Evolutionary conservation across 331 rosid genomes (phyloP), one percentile per base, ranked within the genome.

Genomic region (Rosa hybrid): DNA sequence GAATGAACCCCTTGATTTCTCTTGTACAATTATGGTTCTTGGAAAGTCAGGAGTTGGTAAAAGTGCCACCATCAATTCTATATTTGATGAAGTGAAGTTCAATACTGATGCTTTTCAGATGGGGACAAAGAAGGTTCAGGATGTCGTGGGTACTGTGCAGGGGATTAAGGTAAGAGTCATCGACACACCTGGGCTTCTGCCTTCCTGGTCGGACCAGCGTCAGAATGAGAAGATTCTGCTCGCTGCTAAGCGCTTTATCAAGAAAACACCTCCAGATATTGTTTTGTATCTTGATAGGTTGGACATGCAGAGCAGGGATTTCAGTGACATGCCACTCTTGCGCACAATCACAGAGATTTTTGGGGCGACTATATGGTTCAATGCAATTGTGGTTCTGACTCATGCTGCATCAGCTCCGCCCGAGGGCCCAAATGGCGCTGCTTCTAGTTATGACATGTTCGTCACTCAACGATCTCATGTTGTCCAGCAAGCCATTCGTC

Each of bases 401-500:
- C 99, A 95, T 80, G 99, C 98, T 21, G 99, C 98, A 8, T 95
- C 98, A 71, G 98, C 99, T 78, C 99, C 99, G 18, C 99, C 99
- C 18, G 99, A 95, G 39, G 98, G 99, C 46, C 97, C 99, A 53
- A 95, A 93, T 79, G 99, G 99, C 38, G 88, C 90, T 44, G 89
- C 97, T 83, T 91, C 99, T 73, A 90, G 97, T 85, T 95, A 95
- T 81, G 99, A 95, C 84, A 91, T 80, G 96, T 93, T 95, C 85
- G 97, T 95, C 83, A 93, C 98, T 70, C 98, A 93, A 74, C 97
- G 99, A 34, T 93, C 98, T 82, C 99, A 84, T 89, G 97, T 95
- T 81, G 98, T 95, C 74, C 99, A 95, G 90, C 98, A 95, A 90
- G 98, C 99, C 76, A 95, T 95, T 83, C 97, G 98, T n/a, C 99